Conservation (phyloP, 2,329 filamentous ascomycete species). For the Neoascochyta sp. region DNA sequence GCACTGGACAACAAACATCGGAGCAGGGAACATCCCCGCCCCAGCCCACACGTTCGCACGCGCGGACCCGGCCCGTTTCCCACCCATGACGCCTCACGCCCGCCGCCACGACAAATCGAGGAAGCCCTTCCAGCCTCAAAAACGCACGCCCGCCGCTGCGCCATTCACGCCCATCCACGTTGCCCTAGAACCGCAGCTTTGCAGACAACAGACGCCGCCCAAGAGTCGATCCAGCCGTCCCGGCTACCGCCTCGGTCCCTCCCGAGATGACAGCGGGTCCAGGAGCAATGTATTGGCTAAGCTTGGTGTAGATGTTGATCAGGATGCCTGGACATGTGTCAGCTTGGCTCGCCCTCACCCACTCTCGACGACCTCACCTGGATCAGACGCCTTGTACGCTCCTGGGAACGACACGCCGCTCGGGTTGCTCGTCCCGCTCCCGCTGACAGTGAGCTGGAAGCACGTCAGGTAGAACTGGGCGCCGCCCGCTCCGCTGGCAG, state of each 20-base stretch:
- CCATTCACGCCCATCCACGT: neutral
- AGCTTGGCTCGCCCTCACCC: too few relatives aligned
- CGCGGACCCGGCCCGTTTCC: too few relatives aligned
- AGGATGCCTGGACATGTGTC: too few relatives aligned
- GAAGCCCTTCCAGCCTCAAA: too few relatives aligned
- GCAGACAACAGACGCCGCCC: constrained; percentile 7
- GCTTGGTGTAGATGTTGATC: constrained; percentile 57
- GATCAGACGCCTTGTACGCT: constrained; percentile 56
- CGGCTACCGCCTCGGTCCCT: constrained; percentile 27
- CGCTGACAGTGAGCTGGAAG: constrained; percentile 59
- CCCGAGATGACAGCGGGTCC: constrained; percentile 44
- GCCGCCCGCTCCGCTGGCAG: constrained; percentile 42
- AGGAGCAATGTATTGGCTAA: constrained; percentile 50
- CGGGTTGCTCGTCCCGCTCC: constrained; percentile 48
- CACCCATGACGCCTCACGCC: too few relatives aligned
- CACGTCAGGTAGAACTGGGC: constrained; percentile 49
- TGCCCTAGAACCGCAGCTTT: constrained; percentile 3
- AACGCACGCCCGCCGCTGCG: too few relatives aligned
- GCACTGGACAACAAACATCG: too few relatives aligned
- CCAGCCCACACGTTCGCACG: constrained; percentile 7
- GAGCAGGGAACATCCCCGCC: too few relatives aligned
- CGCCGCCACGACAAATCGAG: too few relatives aligned
- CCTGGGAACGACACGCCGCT: constrained; percentile 49
- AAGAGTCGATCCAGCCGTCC: constrained; percentile 21
- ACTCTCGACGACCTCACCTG: too few relatives aligned